These are phyloP conservation scores for Agrocybe praecox DNA, from an alignment of 768 basidiomycete genomes.

Conservation along the genomic window DNA sequence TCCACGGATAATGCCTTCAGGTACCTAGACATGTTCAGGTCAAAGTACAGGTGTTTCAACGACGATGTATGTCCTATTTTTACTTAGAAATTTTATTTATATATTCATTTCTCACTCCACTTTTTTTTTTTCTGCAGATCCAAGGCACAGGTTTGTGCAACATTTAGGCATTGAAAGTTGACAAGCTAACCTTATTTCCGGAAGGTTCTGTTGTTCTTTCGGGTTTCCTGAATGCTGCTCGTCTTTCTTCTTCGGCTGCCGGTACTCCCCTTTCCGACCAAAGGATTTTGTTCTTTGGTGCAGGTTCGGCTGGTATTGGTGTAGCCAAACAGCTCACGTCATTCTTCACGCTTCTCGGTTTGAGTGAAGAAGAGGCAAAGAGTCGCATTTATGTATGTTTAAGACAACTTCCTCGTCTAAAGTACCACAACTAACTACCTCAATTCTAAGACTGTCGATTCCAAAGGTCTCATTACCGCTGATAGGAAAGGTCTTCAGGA, in stretches of 20 bases:
- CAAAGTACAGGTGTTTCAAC: constrained; percentile 65
- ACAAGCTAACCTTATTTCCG: constrained; percentile 4
- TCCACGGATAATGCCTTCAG: constrained; percentile 80
- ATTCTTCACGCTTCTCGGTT: constrained; percentile 75
- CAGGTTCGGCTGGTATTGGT: constrained; percentile 87
- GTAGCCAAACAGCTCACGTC: constrained; percentile 83
- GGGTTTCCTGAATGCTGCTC: constrained; percentile 75
- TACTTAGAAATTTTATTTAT: not conserved
- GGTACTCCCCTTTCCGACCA: constrained; percentile 67
- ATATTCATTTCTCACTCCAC: constrained; percentile 7
- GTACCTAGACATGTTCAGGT: constrained; percentile 65
- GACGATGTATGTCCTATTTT: constrained; percentile 59
- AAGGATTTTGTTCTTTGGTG: constrained; percentile 88
- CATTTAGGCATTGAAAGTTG: not conserved
- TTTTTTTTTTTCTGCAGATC: constrained; percentile 46
- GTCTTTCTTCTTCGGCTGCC: constrained; percentile 56
- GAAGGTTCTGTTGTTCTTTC: constrained; percentile 72
- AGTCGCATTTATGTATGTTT: constrained; percentile 60
- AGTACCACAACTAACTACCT: constrained; percentile 12
- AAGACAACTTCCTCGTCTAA: not conserved
- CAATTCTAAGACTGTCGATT: constrained; percentile 66
- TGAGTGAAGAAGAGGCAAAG: constrained; percentile 68
- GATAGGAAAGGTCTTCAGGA: constrained; percentile 67
- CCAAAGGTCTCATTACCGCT: constrained; percentile 74
- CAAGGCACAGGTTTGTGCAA: constrained; percentile 58